A percentile compares a stretch with the other conserved stretches of the same genome.
Evolutionary conservation across 768 basidiomycete species (phyloP).

Genomic region (Fomitopsis serialis): DNA sequence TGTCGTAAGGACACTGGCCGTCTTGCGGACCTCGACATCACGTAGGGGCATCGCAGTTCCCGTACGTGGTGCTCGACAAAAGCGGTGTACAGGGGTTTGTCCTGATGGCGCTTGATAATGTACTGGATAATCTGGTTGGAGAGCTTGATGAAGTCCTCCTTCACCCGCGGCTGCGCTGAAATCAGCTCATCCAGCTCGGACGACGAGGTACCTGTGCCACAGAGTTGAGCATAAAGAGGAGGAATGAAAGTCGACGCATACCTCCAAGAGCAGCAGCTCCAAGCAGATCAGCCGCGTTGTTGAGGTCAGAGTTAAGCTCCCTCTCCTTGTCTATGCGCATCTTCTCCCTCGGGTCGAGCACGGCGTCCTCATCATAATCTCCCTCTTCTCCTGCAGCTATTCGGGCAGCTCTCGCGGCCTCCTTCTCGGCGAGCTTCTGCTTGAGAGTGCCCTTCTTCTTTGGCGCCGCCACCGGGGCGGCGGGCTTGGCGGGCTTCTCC

Average conservation of each 20-base stretch:
- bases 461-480: constrained; percentile 54
- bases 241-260: constrained; percentile 25
- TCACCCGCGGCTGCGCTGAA: constrained; percentile 77
- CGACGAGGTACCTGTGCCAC: constrained; percentile 52
- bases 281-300: constrained; percentile 76
- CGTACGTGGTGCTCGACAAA: constrained; percentile 86
- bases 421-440: constrained; percentile 89
- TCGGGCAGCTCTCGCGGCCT: constrained; percentile 59
- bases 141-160: constrained; percentile 78
- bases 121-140: constrained; percentile 70
- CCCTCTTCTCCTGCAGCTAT: constrained; percentile 42
- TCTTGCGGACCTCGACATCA: constrained; percentile 90
- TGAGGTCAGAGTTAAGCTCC: constrained; percentile 85
- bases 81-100: constrained; percentile 74
- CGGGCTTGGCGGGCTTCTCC: constrained; percentile 38
- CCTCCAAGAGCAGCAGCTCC: constrained; percentile 66
- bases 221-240: background rate
- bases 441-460: constrained; percentile 94
- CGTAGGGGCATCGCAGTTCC: constrained; percentile 73
- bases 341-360: constrained; percentile 76
- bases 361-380: constrained; percentile 56
- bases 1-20: constrained; percentile 75
- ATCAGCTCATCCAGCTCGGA: constrained; percentile 67
- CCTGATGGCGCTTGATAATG: constrained; percentile 73
- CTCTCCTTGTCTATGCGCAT: constrained; percentile 70